Base-by-base conservation (phyloP, 2,329 filamentous ascomycete genomes). In the Paradendryphiella salina region DNA sequence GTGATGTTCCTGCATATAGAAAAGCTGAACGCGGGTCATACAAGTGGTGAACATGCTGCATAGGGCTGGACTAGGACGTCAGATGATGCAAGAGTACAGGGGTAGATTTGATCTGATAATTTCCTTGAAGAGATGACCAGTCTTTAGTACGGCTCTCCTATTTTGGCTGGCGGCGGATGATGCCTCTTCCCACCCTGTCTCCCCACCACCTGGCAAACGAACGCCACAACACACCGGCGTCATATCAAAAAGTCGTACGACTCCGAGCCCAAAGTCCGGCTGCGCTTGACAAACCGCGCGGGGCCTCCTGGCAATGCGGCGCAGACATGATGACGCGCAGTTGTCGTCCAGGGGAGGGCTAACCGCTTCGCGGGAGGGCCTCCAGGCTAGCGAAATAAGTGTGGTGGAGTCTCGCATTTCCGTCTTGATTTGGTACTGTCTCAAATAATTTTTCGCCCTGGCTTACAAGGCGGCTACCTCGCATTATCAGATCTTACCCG, bases 361-460 rank as follows among this genome's bases (percentile, higher is more conserved):
- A 34, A 36, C 13, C 29, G 48, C 57, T 52, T 46, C 56, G 52
- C 14, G 38, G 26, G 38, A 41, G 17, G 28, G 28, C 20, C 44
- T 51, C 32, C 26, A 40, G 37, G 49, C 58, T 61, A 61, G 53
- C 44, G 31, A 43, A 41, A 48, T 21, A 33, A 36, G 33, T 32
- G 17, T 29, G 52, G 60, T 63, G 60, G 56, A 54, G 46, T 52
- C 33, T 42, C 43, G 46, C 39, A 33, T 46, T 51, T 17, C 41
- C 33, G 37, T 58, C 47, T 43, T 51, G 47, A 49, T 52, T 46
- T 45, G 41, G 43, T 31, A 35, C 44, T 28, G 31, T 42, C 37
- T 29, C 31, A 21, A 38, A 26, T 23, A 23, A 37, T 32, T 42
- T 48, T 49, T 50, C 35, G 33, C 29, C 33, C 23, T 43, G 32